Evolutionary conservation across 768 basidiomycete genomes (phyloP).

Genomic region (Boletus fagicola): DNA sequence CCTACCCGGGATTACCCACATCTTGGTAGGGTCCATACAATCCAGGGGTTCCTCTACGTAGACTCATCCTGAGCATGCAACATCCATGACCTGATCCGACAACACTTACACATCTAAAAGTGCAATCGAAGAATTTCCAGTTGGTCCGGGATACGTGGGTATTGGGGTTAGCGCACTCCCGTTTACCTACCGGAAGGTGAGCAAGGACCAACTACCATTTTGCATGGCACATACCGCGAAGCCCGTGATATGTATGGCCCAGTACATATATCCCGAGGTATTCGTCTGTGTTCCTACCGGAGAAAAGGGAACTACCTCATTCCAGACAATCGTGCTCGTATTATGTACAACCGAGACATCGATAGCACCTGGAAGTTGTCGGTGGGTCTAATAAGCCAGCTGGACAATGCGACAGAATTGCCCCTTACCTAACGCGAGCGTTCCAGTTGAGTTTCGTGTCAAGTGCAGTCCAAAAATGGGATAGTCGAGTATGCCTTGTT

Average conservation of each 20-base stretch:
- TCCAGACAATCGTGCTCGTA: slow-evolving; percentile 63
- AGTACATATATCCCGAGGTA: slow-evolving; percentile 69
- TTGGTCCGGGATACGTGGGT: slow-evolving; percentile 62
- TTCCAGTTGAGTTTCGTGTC: slow-evolving; percentile 56
- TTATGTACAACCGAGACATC: slow-evolving; percentile 68
- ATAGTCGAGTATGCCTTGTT: slow-evolving; percentile 64
- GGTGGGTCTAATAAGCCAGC: background rate
- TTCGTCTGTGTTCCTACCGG: slow-evolving; percentile 59
- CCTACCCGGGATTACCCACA: slow-evolving; percentile 39
- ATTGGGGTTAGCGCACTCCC: slow-evolving; percentile 48
- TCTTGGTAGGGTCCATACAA: slow-evolving; percentile 79
- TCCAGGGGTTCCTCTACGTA: slow-evolving; percentile 60
- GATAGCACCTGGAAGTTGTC: slow-evolving; percentile 59
- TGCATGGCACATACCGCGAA: slow-evolving; percentile 44
- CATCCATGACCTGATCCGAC: background rate
- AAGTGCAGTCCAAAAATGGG: slow-evolving; percentile 75
- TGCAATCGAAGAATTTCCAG: slow-evolving; percentile 58
- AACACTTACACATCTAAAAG: slow-evolving; percentile 67
- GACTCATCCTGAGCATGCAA: slow-evolving; percentile 3
- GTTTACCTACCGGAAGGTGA: slow-evolving; percentile 47
- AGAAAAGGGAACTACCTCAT: slow-evolving; percentile 69
- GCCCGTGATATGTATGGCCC: slow-evolving; percentile 61
- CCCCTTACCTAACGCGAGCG: slow-evolving; percentile 57
- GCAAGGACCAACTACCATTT: background rate
- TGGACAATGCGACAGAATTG: background rate